Evolutionary conservation across 2,329 filamentous ascomycete species (phyloP).

Genomic region (Fusarium sp.): DNA sequence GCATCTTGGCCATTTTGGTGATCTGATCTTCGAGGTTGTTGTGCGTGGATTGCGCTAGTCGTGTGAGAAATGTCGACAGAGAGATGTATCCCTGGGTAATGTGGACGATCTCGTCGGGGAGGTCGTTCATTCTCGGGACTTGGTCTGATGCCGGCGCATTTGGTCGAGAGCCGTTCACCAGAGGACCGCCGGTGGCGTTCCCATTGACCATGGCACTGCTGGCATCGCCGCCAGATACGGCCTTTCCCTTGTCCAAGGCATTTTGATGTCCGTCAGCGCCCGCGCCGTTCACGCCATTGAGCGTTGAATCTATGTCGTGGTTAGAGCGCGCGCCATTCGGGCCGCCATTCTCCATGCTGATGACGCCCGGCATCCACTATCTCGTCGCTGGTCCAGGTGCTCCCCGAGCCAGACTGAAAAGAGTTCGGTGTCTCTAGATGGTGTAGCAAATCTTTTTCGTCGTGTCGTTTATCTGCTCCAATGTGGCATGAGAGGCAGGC

Average conservation of each 20-base stretch:
- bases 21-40: constrained; percentile 80
- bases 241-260: constrained; percentile 51
- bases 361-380: constrained; percentile 62
- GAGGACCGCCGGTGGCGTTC: constrained; percentile 29
- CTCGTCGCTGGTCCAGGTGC: constrained; percentile 12
- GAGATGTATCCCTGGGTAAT: constrained; percentile 82
- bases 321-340: constrained; percentile 66
- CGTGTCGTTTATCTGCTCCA: constrained; percentile 24
- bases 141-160: constrained; percentile 25
- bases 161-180: constrained; percentile 32
- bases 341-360: constrained; percentile 68
- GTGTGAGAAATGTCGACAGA: constrained; percentile 78
- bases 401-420: constrained; percentile 17
- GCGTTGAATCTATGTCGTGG: constrained; percentile 63
- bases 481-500: constrained; percentile 34
- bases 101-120: constrained; percentile 74
- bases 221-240: constrained; percentile 16
- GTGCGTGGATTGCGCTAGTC: constrained; percentile 86
- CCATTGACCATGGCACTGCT: constrained; percentile 44
- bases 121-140: constrained; percentile 63
- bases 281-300: constrained; percentile 59
- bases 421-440: constrained; percentile 28
- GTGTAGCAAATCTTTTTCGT: constrained; percentile 23
- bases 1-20: constrained; percentile 75
- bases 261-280: constrained; percentile 39